Conservation (phyloP, 805 yeast genomes). For the Teunomyces aglyptinius region DNA sequence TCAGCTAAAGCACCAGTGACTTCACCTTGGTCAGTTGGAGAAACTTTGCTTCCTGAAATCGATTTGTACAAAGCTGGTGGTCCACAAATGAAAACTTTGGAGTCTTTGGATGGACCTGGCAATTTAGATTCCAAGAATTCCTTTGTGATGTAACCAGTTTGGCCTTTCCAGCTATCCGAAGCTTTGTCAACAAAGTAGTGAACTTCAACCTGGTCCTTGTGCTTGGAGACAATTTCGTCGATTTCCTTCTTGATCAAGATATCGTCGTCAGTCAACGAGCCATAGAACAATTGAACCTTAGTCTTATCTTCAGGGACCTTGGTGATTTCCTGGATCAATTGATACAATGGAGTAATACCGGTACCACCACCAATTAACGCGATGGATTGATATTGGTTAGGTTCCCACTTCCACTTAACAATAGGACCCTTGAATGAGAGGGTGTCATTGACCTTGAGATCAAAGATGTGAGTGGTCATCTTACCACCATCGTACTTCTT, state of each 20-base stretch:
- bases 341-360: constrained; percentile 95
- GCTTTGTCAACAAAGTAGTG: constrained; percentile 77
- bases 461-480: constrained; percentile 70
- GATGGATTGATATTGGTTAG: constrained; percentile 78
- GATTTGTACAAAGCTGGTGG: constrained; percentile 92
- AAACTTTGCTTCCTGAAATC: constrained; percentile 77
- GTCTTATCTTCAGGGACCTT: constrained; percentile 86
- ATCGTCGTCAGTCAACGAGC: constrained; percentile 74
- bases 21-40: constrained; percentile 94
- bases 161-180: constrained; percentile 50
- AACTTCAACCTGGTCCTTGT: constrained; percentile 77
- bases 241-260: constrained; percentile 76
- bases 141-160: constrained; percentile 74
- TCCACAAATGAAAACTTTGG: constrained; percentile 85
- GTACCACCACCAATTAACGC: constrained; percentile 93
- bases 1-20: constrained; percentile 84
- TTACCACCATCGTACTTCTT: constrained; percentile 85
- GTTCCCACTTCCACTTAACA: constrained; percentile 84
- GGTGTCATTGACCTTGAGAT: constrained; percentile 74
- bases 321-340: constrained; percentile 73
- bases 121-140: constrained; percentile 62
- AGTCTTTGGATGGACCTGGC: constrained; percentile 60
- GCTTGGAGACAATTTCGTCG: constrained; percentile 61
- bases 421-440: constrained; percentile 93
- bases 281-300: constrained; percentile 79